Conservation (phyloP, 202 grass and related monocot genomes). For the Setaria italica region DNA sequence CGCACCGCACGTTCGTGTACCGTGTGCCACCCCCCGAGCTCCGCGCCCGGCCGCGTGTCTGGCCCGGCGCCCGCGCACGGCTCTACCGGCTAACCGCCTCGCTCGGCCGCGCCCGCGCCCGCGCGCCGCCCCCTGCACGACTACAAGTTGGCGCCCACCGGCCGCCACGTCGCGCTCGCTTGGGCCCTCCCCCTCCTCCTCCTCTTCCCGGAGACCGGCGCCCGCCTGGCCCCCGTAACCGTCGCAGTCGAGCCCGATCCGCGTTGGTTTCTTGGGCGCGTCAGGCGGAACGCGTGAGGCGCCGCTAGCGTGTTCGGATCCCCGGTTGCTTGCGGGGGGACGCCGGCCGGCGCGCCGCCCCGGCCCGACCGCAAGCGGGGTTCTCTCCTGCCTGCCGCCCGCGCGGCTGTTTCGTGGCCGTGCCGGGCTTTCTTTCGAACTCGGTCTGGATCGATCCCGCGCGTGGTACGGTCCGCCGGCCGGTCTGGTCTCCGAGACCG, state of each 20-base stretch:
- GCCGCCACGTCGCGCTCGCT: not conserved
- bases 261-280: not conserved
- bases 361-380: not conserved
- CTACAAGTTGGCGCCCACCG: not conserved
- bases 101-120: not conserved
- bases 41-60: conserved; percentile 9
- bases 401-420: not conserved
- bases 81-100: not conserved
- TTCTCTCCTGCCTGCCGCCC: not conserved
- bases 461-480: not conserved
- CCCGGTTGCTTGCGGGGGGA: not conserved
- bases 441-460: not conserved
- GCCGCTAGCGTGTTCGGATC: conserved; percentile 31
- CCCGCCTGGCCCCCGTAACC: conserved; percentile 8
- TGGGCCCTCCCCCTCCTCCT: not conserved
- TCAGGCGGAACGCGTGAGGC: conserved; percentile 50
- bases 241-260: conserved; percentile 10
- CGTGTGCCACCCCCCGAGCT: not conserved
- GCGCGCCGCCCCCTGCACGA: not conserved
- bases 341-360: not conserved
- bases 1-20: not conserved
- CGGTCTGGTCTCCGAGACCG: conserved; percentile 3
- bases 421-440: not conserved
- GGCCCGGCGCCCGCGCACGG: not conserved
- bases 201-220: not conserved